phyloP scores from a whole-genome alignment of 1,139 yeast species.

The Taphrina populina region DNA sequence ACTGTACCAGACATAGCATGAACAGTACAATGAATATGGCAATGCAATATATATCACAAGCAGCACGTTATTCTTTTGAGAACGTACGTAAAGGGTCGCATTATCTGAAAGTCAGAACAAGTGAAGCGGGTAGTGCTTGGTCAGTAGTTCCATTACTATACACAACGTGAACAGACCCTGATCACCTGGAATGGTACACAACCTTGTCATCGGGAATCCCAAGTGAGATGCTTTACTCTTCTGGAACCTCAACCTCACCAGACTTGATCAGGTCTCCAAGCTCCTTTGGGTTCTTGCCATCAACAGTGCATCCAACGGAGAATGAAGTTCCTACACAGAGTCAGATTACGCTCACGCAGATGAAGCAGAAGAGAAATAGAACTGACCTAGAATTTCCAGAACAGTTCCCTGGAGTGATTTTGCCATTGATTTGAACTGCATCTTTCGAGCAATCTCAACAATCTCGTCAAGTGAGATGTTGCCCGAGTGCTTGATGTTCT shows the following conservation, averaged over 20 bases:
- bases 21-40: no score
- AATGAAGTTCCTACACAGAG: constrained; percentile 43
- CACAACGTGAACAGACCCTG: no score
- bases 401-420: constrained; percentile 94
- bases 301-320: constrained; percentile 60
- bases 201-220: no score
- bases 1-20: no score
- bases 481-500: constrained; percentile 99
- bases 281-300: constrained; percentile 99
- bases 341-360: constrained; percentile 78
- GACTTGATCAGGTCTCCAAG: constrained; percentile 47
- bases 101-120: no score
- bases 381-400: constrained; percentile 90
- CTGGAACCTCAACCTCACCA: constrained; percentile 35
- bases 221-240: constrained; percentile 19
- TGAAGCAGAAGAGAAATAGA: neutral
- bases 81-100: no score
- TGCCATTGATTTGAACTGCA: constrained; percentile 98
- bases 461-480: constrained; percentile 97
- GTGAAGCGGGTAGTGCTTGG: no score
- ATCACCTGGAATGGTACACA: no score
- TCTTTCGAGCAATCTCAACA: constrained; percentile 94
- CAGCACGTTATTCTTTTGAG: no score
- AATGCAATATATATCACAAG: no score
- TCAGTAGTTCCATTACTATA: no score